Conservation (phyloP, 768 basidiomycete genomes). For the Tricholoma sp. region DNA sequence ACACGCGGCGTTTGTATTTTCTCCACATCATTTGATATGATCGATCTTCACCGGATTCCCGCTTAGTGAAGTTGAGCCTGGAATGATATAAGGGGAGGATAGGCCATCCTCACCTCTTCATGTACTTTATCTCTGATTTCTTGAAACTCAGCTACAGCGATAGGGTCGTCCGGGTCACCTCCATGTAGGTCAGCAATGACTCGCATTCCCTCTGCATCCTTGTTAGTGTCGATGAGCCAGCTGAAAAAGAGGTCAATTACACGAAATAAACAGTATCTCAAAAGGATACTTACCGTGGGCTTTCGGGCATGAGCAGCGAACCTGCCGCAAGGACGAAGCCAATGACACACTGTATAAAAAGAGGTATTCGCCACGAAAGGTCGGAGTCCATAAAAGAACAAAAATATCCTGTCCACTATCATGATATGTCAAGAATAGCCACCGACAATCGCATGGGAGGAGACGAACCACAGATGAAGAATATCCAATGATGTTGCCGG, state of each 20-base stretch:
- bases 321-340: conserved; percentile 76
- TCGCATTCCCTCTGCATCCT: conserved; percentile 76
- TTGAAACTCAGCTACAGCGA: conserved; percentile 78
- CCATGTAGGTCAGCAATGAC: conserved; percentile 90
- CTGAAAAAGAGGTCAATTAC: conserved; percentile 29
- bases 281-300: conserved; percentile 56
- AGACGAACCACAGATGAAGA: conserved; percentile 77
- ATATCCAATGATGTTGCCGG: conserved; percentile 89
- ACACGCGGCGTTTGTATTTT: conserved; percentile 78
- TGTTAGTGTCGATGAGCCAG: conserved; percentile 86
- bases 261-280: neutral
- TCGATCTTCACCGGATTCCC: conserved; percentile 69
- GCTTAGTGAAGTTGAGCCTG: conserved; percentile 35
- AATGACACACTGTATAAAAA: conserved; percentile 85
- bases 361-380: conserved; percentile 86
- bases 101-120: conserved; percentile 47
- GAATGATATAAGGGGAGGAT: neutral
- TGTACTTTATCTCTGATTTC: conserved; percentile 83
- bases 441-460: neutral
- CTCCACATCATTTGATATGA: conserved; percentile 83
- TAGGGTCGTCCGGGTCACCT: conserved; percentile 59
- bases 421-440: neutral
- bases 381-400: conserved; percentile 85
- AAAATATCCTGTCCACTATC: conserved; percentile 91
- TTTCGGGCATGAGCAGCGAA: conserved; percentile 83